Percentiles rank a stretch among this genome's conserved stretches.
These are phyloP conservation scores for Fusarium bactridioides DNA, from an alignment of 2,329 filamentous ascomycete genomes.

Conservation along the genomic window DNA sequence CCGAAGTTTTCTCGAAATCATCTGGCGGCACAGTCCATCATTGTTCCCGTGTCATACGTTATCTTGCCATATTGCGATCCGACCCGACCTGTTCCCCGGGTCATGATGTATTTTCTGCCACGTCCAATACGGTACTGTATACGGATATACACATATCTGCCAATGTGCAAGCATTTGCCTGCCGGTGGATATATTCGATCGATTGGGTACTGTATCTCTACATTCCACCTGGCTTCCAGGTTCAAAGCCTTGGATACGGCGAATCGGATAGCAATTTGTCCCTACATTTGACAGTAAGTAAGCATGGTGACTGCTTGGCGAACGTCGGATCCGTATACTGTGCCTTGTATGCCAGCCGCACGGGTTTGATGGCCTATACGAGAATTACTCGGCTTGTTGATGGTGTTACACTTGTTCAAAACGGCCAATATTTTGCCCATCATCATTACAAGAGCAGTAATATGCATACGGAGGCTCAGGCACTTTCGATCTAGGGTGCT, in stretches of 20 bases:
- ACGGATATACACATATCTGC: background rate
- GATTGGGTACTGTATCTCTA: background rate
- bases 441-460: background rate
- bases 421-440: constrained; percentile 6
- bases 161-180: constrained; percentile 24
- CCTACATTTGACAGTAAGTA: background rate
- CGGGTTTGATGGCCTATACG: constrained; percentile 33
- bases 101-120: constrained; percentile 3
- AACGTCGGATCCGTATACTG: constrained; percentile 8
- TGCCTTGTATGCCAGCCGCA: constrained; percentile 18
- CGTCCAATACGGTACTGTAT: constrained; percentile 12
- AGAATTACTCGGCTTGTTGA: constrained; percentile 37
- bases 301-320: constrained; percentile 2
- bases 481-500: background rate
- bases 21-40: constrained; percentile 18
- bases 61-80: constrained; percentile 5
- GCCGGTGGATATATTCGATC: constrained; percentile 1
- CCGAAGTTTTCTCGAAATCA: constrained; percentile 9
- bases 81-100: constrained; percentile 23
- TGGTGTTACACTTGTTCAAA: constrained; percentile 23
- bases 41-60: constrained; percentile 39
- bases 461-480: background rate
- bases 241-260: background rate
- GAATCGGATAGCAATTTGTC: background rate
- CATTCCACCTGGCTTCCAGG: background rate